phyloP scores from a whole-genome alignment of 495 filamentous ascomycete genomes.

The Glutinoglossum americanum region DNA sequence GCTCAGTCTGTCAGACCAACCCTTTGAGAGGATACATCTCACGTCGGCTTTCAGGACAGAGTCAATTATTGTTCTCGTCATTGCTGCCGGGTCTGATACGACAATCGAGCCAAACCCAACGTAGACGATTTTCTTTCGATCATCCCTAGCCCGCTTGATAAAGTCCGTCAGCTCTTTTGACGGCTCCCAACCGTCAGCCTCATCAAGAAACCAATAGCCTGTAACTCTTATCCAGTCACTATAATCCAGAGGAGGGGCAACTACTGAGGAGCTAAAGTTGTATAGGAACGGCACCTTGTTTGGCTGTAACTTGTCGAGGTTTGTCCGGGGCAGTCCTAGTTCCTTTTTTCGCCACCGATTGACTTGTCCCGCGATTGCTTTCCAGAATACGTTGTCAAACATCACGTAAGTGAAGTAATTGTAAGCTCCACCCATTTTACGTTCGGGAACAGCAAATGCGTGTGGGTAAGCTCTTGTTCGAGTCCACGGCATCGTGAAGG shows the following conservation, averaged over 20 bases:
- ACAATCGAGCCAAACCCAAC: conserved; percentile 94
- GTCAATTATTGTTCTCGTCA: conserved; percentile 78
- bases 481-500: conserved; percentile 98
- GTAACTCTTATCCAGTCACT: conserved; percentile 95
- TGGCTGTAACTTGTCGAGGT: conserved; percentile 72
- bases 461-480: conserved; percentile 89
- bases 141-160: conserved; percentile 53
- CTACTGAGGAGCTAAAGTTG: conserved; percentile 86
- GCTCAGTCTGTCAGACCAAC: conserved; percentile 87
- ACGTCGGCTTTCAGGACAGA: conserved; percentile 83
- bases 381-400: conserved; percentile 96
- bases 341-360: conserved; percentile 79
- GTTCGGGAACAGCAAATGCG: conserved; percentile 84
- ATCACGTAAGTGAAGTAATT: conserved; percentile 92
- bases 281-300: conserved; percentile 96
- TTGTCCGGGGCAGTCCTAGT: conserved; percentile 59
- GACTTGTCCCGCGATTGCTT: conserved; percentile 72
- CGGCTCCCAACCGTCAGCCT: conserved; percentile 53
- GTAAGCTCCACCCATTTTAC: conserved; percentile 85
- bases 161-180: conserved; percentile 55
- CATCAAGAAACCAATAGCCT: conserved; percentile 93
- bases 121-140: conserved; percentile 84
- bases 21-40: conserved; percentile 86
- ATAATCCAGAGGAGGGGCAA: conserved; percentile 82
- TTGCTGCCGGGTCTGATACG: conserved; percentile 68